Conservation (phyloP, 257 asterid genomes). For the Anisodus tanguticus region DNA sequence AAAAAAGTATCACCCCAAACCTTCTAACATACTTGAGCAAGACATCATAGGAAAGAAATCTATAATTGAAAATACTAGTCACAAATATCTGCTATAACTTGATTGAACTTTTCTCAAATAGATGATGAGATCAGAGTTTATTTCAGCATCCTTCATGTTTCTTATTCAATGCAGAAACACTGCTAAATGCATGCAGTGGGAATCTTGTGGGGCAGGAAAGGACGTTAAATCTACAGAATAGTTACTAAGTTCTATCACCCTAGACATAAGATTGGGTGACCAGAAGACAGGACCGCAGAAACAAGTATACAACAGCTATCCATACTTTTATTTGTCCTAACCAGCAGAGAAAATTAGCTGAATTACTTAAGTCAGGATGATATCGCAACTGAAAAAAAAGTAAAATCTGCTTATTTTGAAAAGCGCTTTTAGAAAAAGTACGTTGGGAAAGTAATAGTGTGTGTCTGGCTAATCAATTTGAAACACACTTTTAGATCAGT, state of each 20-base stretch:
- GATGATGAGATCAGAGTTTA: background rate
- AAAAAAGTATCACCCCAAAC: background rate
- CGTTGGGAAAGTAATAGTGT: too few relatives aligned
- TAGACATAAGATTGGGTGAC: background rate
- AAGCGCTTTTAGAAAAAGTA: too few relatives aligned
- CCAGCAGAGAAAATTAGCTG: slow-evolving; percentile 18
- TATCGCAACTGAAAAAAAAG: background rate
- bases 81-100: background rate
- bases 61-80: background rate
- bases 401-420: too few relatives aligned
- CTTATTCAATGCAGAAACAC: background rate
- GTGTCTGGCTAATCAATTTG: too few relatives aligned
- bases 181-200: slow-evolving; percentile 5
- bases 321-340: slow-evolving; percentile 6
- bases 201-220: background rate
- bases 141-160: slow-evolving; percentile 2
- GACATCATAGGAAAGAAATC: background rate
- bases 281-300: slow-evolving; percentile 9
- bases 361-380: slow-evolving; percentile 12
- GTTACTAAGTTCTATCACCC: slow-evolving; percentile 20
- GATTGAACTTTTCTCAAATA: background rate
- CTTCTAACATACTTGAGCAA: background rate
- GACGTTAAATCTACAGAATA: background rate
- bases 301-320: background rate
- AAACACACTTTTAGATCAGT: too few relatives aligned